These are phyloP conservation scores for Talaromyces verruculosus DNA, from an alignment of 2,329 filamentous ascomycete genomes.

Conservation along the genomic window DNA sequence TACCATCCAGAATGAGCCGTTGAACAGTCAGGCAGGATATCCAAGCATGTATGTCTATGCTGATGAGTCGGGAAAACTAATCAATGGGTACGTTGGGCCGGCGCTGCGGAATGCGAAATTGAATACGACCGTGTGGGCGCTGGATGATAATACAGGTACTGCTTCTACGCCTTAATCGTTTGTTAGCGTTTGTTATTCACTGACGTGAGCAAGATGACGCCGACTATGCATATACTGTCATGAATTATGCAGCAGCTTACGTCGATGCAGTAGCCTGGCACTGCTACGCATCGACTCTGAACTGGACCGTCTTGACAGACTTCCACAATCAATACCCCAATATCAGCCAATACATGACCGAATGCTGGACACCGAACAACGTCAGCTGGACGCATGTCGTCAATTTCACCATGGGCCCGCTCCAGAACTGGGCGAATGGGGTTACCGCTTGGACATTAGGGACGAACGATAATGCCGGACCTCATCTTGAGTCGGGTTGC, in stretches of 20 bases:
- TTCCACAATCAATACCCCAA: constrained; percentile 37
- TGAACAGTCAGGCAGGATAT: constrained; percentile 41
- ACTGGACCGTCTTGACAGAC: constrained; percentile 38
- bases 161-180: background rate
- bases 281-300: constrained; percentile 39
- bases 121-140: constrained; percentile 35
- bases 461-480: constrained; percentile 30
- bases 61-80: constrained; percentile 36
- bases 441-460: constrained; percentile 35
- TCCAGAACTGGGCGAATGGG: constrained; percentile 35
- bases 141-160: constrained; percentile 41
- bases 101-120: constrained; percentile 29
- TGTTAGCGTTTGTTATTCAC: background rate
- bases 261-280: constrained; percentile 41
- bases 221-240: constrained; percentile 37
- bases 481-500: constrained; percentile 32
- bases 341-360: constrained; percentile 42
- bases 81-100: constrained; percentile 33
- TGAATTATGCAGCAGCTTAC: constrained; percentile 31
- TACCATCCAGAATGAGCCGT: constrained; percentile 42
- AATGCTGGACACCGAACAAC: constrained; percentile 37
- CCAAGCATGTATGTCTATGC: constrained; percentile 42
- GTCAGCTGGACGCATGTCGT: constrained; percentile 30
- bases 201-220: constrained; percentile 28
- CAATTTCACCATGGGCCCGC: constrained; percentile 32